phyloP scores from a whole-genome alignment of 1,139 yeast species.

The Protomyces inundatus region DNA sequence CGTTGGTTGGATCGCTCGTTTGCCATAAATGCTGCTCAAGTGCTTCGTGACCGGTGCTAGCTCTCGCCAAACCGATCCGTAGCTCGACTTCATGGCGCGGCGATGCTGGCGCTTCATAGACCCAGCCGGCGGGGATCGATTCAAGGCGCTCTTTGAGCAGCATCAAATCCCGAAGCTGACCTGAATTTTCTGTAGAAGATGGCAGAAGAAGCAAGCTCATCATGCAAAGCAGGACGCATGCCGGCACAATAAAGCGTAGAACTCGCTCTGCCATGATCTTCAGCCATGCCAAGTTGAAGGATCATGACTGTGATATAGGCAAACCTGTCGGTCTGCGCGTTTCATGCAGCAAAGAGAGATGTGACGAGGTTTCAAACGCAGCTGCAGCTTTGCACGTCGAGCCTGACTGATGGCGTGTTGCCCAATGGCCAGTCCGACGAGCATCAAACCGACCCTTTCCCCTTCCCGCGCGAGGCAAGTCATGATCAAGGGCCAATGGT shows the following conservation, averaged over 20 bases:
- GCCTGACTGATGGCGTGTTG: too few relatives aligned
- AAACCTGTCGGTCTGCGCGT: too few relatives aligned
- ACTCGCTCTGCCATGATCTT: not conserved
- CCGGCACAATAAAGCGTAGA: not conserved
- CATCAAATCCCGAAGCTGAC: not conserved
- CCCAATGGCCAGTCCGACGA: too few relatives aligned
- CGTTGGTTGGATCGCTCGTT: not conserved
- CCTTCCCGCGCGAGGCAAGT: too few relatives aligned
- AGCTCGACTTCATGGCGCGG: not conserved
- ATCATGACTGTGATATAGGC: too few relatives aligned
- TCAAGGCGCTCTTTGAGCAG: not conserved
- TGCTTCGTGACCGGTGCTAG: not conserved
- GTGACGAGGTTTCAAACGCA: not conserved
- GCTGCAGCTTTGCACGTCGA: too few relatives aligned
- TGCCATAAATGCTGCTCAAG: not conserved
- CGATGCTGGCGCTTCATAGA: not conserved
- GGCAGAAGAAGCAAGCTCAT: not conserved
- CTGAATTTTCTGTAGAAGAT: not conserved
- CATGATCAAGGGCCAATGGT: too few relatives aligned
- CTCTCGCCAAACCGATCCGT: slow-evolving; percentile 1
- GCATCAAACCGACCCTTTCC: too few relatives aligned
- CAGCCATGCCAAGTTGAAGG: too few relatives aligned
- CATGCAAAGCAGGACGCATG: not conserved
- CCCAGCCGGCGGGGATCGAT: not conserved
- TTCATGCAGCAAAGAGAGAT: not conserved